Evolutionary conservation across 2,329 filamentous ascomycete species (phyloP), one percentile per base, ranked within the genome.

Genomic region (Diplocarpon mali): DNA sequence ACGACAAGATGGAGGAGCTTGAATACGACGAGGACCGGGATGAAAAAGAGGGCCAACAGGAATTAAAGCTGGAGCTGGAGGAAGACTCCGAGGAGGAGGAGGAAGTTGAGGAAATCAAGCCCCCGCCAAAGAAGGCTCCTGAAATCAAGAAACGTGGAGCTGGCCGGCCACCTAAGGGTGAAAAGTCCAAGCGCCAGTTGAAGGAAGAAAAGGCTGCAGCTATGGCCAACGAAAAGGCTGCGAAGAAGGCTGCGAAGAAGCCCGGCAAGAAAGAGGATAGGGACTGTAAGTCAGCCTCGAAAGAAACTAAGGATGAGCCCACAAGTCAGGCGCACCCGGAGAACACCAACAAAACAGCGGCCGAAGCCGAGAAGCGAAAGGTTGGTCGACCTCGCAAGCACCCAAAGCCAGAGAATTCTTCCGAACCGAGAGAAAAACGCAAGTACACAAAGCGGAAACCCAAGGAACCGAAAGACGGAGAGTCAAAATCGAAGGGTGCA

Each of bases 111-210:
- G 43, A 38, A 14, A 40, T 41, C 7, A 41, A 37, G 15, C 27
- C 40, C 28, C 30, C 30, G 13, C 13, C 15, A 35, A 15, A 16
- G 28, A 15, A 40, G 42, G 48, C 27, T 40, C 36, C 43, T 30
- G 11, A 41, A 16, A 44, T 52, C 10, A 61, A 59, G 47, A 61
- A 57, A 43, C 78, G 84, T 53, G 85, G 85, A 12, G 85, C 85
- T 9, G 85, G 85, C n/a, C 70, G 85, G 42, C 85, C 85, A 15
- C 85, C 85, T 0, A 89, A 89, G 66, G 84, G 89, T 57, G 85
- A 85, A 24, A 74, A 88, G 77, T 89, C 84, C 1, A 88, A 88
- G 64, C 72, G 85, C 45, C 81, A 88, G 57, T 73, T 80, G 53
- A 70, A 77, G 14, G 38, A 45, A 43, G 28, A 35, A 15, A 42